Evolutionary conservation across 140 eudicot genomes (phyloP).

Genomic region (Erigeron philadelphicus): DNA sequence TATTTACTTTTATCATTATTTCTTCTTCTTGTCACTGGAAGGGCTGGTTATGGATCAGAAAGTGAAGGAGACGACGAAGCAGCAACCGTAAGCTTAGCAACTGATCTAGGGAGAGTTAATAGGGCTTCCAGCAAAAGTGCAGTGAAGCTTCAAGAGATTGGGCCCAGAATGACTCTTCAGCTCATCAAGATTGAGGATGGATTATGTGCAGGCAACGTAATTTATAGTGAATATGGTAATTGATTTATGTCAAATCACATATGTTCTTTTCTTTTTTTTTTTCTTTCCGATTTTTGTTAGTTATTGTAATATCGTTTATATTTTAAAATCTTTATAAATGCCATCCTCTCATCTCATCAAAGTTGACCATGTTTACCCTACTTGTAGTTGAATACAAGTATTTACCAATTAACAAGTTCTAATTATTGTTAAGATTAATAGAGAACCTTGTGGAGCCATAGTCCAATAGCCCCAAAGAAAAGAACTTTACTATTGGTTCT

Average conservation of each 20-base stretch:
- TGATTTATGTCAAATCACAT: neutral
- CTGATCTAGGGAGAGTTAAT: constrained; percentile 69
- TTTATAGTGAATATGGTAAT: constrained; percentile 66
- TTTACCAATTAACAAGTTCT: neutral
- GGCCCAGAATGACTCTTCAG: constrained; percentile 90
- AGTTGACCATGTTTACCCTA: neutral
- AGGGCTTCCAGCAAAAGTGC: constrained; percentile 84
- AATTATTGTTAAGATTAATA: neutral
- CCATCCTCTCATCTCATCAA: neutral
- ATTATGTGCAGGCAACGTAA: constrained; percentile 71
- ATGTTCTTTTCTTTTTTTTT: neutral
- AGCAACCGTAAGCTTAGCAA: constrained; percentile 70
- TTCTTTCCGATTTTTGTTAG: neutral
- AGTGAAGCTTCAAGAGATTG: constrained; percentile 93
- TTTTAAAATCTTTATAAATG: neutral
- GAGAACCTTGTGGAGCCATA: neutral
- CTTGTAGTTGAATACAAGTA: neutral
- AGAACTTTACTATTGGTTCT: neutral
- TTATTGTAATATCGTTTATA: neutral
- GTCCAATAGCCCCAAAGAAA: neutral
- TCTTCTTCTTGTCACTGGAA: constrained; percentile 16
- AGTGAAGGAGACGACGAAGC: constrained; percentile 98
- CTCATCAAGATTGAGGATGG: constrained; percentile 86
- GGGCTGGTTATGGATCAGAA: constrained; percentile 96
- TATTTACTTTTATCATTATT: neutral